Evolutionary conservation across 2,329 filamentous ascomycete genomes (phyloP).

Genomic region (Ceratocystis alfenasii): DNA sequence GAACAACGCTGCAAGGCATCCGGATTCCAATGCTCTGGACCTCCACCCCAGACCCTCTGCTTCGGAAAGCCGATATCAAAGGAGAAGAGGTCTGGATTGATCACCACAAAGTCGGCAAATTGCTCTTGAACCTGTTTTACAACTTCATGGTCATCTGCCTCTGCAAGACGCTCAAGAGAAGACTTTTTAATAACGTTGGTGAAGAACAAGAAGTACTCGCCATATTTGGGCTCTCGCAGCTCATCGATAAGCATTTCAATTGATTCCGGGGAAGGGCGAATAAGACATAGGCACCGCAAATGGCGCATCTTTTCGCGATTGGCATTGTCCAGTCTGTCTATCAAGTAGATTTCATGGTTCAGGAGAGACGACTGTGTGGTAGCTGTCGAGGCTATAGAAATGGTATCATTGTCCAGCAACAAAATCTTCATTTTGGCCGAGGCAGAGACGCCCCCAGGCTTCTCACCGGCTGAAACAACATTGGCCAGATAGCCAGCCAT

Average conservation of each 20-base stretch:
- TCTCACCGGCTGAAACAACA: slow-evolving; percentile 51
- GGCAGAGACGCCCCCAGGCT: slow-evolving; percentile 50
- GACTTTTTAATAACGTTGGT: slow-evolving; percentile 98
- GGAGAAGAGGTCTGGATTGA: slow-evolving; percentile 88
- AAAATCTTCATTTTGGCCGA: slow-evolving; percentile 96
- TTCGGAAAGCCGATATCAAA: slow-evolving; percentile 60
- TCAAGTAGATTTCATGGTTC: slow-evolving; percentile 95
- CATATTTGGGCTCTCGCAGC: slow-evolving; percentile 88
- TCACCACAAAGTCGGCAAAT: slow-evolving; percentile 88
- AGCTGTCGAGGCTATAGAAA: slow-evolving; percentile 85
- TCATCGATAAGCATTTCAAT: slow-evolving; percentile 93
- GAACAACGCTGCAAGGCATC: slow-evolving; percentile 77
- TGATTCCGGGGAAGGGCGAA: slow-evolving; percentile 82
- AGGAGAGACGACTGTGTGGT: slow-evolving; percentile 91
- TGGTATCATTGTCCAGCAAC: slow-evolving; percentile 83
- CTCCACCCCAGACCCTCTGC: slow-evolving; percentile 67
- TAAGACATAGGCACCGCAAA: slow-evolving; percentile 81
- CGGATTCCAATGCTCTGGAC: slow-evolving; percentile 78
- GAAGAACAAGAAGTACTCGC: slow-evolving; percentile 94
- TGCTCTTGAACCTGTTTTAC: slow-evolving; percentile 90
- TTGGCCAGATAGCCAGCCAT: slow-evolving; percentile 91
- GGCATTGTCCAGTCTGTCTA: slow-evolving; percentile 83
- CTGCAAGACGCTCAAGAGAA: slow-evolving; percentile 79
- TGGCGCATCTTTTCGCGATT: slow-evolving; percentile 96
- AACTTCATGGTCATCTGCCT: slow-evolving; percentile 95